These are phyloP conservation scores for Pseudotulostoma volvatum DNA, from an alignment of 495 filamentous ascomycete species.

Conservation along the genomic window DNA sequence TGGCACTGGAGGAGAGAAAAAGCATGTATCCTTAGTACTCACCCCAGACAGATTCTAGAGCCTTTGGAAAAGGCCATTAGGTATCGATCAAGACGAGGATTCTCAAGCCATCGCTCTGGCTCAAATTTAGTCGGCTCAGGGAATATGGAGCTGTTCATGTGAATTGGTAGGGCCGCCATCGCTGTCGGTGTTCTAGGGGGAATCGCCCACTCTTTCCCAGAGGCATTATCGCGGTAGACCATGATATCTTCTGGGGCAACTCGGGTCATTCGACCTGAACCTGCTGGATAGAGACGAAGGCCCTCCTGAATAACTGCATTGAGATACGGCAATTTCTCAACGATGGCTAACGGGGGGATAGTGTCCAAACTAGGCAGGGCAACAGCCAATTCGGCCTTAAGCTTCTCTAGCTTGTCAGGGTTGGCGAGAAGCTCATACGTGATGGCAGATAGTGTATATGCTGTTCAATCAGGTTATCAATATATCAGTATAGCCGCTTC, in stretches of 20 bases:
- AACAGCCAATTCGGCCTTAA: constrained; percentile 11
- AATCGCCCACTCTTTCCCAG: constrained; percentile 2
- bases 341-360: constrained; percentile 4
- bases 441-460: constrained; percentile 6
- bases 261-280: too few species aligned
- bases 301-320: constrained; percentile 26
- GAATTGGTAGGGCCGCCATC: constrained; percentile 22
- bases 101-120: constrained; percentile 27
- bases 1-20: too few species aligned
- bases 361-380: constrained; percentile 8
- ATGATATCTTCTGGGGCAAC: too few species aligned
- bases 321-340: constrained; percentile 23
- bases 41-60: constrained; percentile 14
- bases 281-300: constrained; percentile 24
- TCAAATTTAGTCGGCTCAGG: constrained; percentile 18
- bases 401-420: constrained; percentile 8
- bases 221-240: too few species aligned
- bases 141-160: constrained; percentile 22
- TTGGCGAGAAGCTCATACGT: constrained; percentile 11
- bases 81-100: constrained; percentile 5
- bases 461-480: constrained; percentile 5
- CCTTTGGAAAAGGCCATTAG: constrained; percentile 13
- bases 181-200: constrained; percentile 24
- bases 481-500: neutral
- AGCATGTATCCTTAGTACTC: too few species aligned